These are phyloP conservation scores for Oleoguttula mirabilis DNA, from an alignment of 495 filamentous ascomycete species.

Conservation along the genomic window DNA sequence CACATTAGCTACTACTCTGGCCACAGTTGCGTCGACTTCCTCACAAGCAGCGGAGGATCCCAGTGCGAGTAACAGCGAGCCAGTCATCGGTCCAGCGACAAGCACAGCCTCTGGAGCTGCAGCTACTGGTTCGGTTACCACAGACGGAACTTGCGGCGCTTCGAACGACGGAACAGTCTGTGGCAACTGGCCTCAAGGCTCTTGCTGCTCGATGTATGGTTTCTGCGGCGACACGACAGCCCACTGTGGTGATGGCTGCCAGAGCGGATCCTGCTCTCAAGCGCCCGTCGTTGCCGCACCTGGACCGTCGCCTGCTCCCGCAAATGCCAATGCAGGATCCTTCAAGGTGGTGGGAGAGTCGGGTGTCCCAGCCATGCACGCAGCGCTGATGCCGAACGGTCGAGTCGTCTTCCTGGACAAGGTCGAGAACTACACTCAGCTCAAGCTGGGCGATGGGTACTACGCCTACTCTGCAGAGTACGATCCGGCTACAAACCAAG, in stretches of 20 bases:
- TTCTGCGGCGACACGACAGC: constrained; percentile 30
- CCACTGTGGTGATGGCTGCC: constrained; percentile 38
- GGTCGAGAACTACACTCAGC: constrained; percentile 48
- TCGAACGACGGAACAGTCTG: constrained; percentile 32
- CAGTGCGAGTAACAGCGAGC: constrained; percentile 8
- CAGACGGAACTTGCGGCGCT: constrained; percentile 39
- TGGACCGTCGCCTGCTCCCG: constrained; percentile 25
- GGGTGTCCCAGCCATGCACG: constrained; percentile 54
- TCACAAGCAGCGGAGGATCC: not conserved
- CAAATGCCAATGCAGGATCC: constrained; percentile 31
- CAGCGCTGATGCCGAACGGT: constrained; percentile 48
- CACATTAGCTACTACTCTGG: constrained; percentile 1
- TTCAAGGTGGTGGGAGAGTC: constrained; percentile 41
- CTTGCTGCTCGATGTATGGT: constrained; percentile 42
- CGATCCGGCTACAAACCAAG: constrained; percentile 39
- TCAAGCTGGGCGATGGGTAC: constrained; percentile 41
- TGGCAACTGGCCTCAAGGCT: constrained; percentile 38
- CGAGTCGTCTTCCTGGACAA: constrained; percentile 52
- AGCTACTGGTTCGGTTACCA: constrained; percentile 27
- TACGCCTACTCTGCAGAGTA: constrained; percentile 51
- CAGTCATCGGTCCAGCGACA: constrained; percentile 17
- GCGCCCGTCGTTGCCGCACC: constrained; percentile 23
- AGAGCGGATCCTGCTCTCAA: constrained; percentile 31
- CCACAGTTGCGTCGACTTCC: not conserved
- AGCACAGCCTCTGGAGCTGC: constrained; percentile 19